These are phyloP conservation scores for Alternaria gansuensis DNA, from an alignment of 2,329 filamentous ascomycete genomes.

Conservation along the genomic window DNA sequence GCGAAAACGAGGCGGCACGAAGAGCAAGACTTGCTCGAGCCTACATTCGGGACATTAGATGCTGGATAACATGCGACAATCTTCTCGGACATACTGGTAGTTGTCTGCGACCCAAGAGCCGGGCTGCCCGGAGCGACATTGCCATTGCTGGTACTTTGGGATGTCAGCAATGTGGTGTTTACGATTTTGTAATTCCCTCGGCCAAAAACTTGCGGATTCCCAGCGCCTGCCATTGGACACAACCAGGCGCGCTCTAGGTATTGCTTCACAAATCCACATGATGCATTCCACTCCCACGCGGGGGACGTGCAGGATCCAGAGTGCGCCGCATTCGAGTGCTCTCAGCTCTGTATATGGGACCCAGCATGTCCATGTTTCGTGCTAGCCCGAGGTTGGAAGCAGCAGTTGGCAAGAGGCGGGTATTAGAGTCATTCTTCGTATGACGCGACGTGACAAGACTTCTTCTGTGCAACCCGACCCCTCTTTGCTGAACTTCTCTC, in stretches of 20 bases:
- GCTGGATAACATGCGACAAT: not conserved
- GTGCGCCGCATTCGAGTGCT: not conserved
- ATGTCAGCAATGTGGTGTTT: conserved; percentile 33
- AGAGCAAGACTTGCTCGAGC: conserved; percentile 38
- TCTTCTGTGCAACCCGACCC: conserved; percentile 18
- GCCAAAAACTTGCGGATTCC: conserved; percentile 5
- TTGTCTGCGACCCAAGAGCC: conserved; percentile 44
- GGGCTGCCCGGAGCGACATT: conserved; percentile 50
- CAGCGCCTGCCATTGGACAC: conserved; percentile 37
- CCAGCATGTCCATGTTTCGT: conserved; percentile 13
- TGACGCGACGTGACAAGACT: conserved; percentile 37
- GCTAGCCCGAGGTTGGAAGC: conserved; percentile 38
- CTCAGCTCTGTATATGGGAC: conserved; percentile 7
- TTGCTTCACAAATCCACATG: conserved; percentile 36
- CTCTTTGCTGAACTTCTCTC: conserved; percentile 15
- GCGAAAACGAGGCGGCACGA: conserved; percentile 37
- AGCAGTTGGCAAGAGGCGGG: conserved; percentile 16
- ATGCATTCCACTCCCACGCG: conserved; percentile 27
- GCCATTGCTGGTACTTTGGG: conserved; percentile 42
- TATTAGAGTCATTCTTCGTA: conserved; percentile 43
- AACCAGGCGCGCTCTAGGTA: conserved; percentile 24
- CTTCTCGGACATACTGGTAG: conserved; percentile 37
- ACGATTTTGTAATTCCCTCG: conserved; percentile 26
- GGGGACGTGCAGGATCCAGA: conserved; percentile 14
- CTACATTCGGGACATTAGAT: conserved; percentile 34